These are phyloP conservation scores for Lichtheimia corymbifera DNA, from an alignment of 371 early-diverging fungal species.

Conservation along the genomic window DNA sequence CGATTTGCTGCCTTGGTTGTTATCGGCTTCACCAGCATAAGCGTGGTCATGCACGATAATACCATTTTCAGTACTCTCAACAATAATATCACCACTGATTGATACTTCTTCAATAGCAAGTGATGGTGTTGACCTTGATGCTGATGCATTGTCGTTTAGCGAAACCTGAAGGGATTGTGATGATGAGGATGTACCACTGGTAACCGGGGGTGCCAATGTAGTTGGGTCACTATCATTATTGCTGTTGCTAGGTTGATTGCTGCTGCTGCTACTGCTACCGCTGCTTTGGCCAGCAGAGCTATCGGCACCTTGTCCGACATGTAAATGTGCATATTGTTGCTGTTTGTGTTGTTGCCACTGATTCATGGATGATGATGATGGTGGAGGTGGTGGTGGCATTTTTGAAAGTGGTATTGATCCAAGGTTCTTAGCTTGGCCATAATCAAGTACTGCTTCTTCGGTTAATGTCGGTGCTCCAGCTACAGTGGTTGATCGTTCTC, in stretches of 20 bases:
- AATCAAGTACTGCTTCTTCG: conserved; percentile 41
- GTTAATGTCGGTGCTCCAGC: conserved; percentile 36
- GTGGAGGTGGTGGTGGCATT: not conserved
- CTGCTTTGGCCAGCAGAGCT: not conserved
- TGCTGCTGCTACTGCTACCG: not conserved
- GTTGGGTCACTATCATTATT: too few species aligned
- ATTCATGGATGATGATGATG: too few species aligned
- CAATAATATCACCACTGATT: not conserved
- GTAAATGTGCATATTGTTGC: too few species aligned
- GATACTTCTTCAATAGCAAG: conserved; percentile 1
- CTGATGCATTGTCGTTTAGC: not conserved
- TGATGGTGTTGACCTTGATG: not conserved
- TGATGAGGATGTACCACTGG: too few species aligned
- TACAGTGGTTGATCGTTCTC: conserved; percentile 24
- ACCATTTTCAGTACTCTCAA: not conserved
- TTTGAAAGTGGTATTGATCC: not conserved
- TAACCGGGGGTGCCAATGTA: too few species aligned
- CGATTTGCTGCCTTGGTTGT: too few species aligned
- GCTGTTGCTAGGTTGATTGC: not conserved
- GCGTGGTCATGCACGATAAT: not conserved
- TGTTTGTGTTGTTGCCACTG: too few species aligned
- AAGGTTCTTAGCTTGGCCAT: conserved; percentile 35
- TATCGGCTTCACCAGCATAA: too few species aligned
- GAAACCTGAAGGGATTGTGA: too few species aligned
- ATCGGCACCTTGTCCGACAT: not conserved